These are phyloP conservation scores for Solanum verrucosum DNA, from an alignment of 257 asterid species.

Conservation along the genomic window DNA sequence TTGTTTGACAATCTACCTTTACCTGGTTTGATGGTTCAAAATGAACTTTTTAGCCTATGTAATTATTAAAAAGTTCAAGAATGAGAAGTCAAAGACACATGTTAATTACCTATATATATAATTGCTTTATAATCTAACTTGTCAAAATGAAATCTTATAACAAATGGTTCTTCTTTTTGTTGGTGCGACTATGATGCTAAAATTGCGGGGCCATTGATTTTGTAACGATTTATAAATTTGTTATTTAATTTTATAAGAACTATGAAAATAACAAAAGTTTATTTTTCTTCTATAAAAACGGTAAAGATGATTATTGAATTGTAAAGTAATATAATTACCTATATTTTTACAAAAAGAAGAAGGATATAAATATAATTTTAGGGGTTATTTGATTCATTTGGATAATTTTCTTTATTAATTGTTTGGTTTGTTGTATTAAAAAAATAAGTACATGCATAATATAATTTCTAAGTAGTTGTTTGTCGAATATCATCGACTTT, in stretches of 20 bases:
- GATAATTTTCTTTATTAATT: fast-evolving
- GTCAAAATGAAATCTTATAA: neutral
- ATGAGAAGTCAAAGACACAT: neutral
- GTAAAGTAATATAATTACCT: neutral
- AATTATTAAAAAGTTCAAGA: neutral
- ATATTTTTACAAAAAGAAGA: neutral
- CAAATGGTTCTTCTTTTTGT: neutral
- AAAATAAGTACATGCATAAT: neutral
- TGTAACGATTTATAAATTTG: neutral
- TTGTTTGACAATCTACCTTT: neutral
- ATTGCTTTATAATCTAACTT: neutral
- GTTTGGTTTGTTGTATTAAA: neutral
- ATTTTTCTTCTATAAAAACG: neutral
- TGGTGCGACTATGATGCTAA: neutral
- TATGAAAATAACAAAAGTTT: neutral
- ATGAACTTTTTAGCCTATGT: neutral
- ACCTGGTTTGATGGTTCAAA: neutral
- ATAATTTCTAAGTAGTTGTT: neutral
- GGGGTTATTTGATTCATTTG: neutral
- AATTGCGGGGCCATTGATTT: neutral
- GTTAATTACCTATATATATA: neutral
- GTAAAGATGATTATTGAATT: neutral
- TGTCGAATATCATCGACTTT: too few relatives aligned
- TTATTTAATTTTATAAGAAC: neutral
- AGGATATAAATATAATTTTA: neutral